Percentiles rank a stretch among this genome's conserved stretches.
phyloP scores from a whole-genome alignment of 345 rosid species.

The Brassica juncea region DNA sequence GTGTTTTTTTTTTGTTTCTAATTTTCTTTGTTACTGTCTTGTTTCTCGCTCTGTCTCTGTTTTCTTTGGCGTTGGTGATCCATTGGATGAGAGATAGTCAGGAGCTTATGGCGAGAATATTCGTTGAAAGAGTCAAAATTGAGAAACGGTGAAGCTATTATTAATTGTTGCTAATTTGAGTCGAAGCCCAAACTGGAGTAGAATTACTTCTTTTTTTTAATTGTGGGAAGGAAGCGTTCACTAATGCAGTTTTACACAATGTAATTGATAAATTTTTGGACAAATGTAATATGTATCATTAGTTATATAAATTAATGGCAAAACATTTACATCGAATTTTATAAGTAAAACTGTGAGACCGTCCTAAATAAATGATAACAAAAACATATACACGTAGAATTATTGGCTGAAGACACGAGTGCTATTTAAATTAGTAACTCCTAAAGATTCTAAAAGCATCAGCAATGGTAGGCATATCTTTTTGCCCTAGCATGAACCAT shows the following conservation, averaged over 20 bases:
- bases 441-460: neutral
- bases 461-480: slow-evolving; percentile 41
- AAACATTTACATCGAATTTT: neutral
- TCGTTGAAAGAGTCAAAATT: slow-evolving; percentile 32
- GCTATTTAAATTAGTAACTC: slow-evolving; percentile 60
- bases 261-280: neutral
- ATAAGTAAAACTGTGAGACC: neutral
- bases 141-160: neutral
- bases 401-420: too few relatives aligned
- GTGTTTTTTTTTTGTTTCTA: slow-evolving; percentile 24
- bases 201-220: neutral
- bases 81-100: slow-evolving; percentile 30
- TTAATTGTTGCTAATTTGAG: neutral
- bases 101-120: slow-evolving; percentile 39
- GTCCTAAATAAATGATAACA: neutral
- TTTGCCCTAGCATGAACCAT: neutral
- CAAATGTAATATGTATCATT: too few relatives aligned
- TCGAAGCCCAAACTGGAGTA: neutral
- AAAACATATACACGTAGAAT: too few relatives aligned
- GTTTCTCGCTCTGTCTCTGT: slow-evolving; percentile 35
- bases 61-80: slow-evolving; percentile 17
- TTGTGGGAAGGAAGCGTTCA: neutral
- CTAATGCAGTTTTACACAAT: neutral
- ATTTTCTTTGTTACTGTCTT: slow-evolving; percentile 28
- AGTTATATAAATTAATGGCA: neutral